Percentiles rank a stretch among this genome's conserved stretches.
Evolutionary conservation across 2,329 filamentous ascomycete genomes (phyloP).

Genomic region (Xylaria sp.): DNA sequence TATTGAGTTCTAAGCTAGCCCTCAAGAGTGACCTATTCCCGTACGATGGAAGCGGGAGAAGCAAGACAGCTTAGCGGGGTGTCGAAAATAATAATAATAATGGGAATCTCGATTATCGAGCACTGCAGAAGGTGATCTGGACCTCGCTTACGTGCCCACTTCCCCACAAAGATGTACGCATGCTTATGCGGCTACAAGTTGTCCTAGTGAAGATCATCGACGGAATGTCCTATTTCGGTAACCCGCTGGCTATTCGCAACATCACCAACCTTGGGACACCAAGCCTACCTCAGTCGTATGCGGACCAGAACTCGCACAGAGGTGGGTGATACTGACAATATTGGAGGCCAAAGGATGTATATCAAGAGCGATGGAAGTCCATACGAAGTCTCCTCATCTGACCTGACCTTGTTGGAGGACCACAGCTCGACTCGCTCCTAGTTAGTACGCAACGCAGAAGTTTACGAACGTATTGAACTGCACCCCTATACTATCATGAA

Average conservation of each 20-base stretch:
- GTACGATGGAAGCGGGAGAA: slow-evolving; percentile 1
- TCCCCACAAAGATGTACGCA: slow-evolving; percentile 24
- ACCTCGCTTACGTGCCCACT: slow-evolving; percentile 12
- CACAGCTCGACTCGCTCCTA: not conserved
- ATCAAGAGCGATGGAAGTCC: not conserved
- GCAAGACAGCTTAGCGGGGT: slow-evolving; percentile 16
- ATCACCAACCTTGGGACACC: slow-evolving; percentile 5
- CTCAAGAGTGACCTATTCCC: slow-evolving; percentile 1
- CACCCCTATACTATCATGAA: slow-evolving; percentile 12
- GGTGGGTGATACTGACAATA: not conserved
- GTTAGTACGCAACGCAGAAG: not conserved
- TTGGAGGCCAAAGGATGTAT: not conserved
- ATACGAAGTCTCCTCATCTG: not conserved
- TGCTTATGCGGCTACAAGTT: slow-evolving; percentile 24
- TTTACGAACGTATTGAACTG: not conserved
- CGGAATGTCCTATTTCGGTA: slow-evolving; percentile 22
- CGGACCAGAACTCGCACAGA: slow-evolving; percentile 4
- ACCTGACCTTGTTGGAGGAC: not conserved
- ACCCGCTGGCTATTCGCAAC: slow-evolving; percentile 11
- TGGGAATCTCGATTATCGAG: slow-evolving; percentile 16
- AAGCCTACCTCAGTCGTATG: slow-evolving; percentile 4
- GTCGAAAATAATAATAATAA: not conserved
- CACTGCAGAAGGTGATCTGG: slow-evolving; percentile 15
- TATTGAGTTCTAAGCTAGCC: not conserved
- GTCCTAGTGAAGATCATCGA: slow-evolving; percentile 14